phyloP scores from a whole-genome alignment of 805 yeast genomes.

The Kregervanrija delftensis region DNA sequence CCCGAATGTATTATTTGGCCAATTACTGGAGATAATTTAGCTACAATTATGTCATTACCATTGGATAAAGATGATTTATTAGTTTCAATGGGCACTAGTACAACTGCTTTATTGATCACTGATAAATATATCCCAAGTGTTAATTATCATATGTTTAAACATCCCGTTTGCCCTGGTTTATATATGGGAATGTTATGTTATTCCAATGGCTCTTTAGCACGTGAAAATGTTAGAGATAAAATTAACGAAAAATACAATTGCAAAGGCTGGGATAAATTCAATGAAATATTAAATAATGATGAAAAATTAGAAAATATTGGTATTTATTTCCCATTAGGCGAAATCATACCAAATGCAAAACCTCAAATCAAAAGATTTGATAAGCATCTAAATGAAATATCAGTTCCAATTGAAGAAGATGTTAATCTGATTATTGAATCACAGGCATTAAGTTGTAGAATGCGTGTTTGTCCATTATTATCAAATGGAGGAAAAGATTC shows the following conservation, averaged over 20 bases:
- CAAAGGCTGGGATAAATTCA: constrained; percentile 55
- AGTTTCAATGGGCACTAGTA: constrained; percentile 85
- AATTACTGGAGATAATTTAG: constrained; percentile 88
- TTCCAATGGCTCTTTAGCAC: constrained; percentile 83
- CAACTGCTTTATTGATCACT: constrained; percentile 79
- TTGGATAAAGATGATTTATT: constrained; percentile 68
- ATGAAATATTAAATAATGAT: constrained; percentile 42
- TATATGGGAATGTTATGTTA: constrained; percentile 96
- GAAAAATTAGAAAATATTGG: constrained; percentile 47
- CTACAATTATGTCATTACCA: constrained; percentile 80
- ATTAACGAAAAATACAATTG: constrained; percentile 40
- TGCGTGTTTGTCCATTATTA: constrained; percentile 73
- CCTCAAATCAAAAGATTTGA: constrained; percentile 54
- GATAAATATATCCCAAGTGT: constrained; percentile 71
- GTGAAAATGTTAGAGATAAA: constrained; percentile 67
- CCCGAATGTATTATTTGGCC: constrained; percentile 56
- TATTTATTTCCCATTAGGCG: constrained; percentile 83
- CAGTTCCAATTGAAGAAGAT: constrained; percentile 53
- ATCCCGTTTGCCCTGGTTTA: constrained; percentile 69
- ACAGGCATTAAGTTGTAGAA: constrained; percentile 79
- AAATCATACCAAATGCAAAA: constrained; percentile 76
- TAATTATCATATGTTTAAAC: constrained; percentile 78
- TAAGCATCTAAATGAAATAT: constrained; percentile 28
- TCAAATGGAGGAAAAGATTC: constrained; percentile 9
- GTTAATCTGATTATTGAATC: constrained; percentile 76